Evolutionary conservation across 257 asterid genomes (phyloP), one percentile per base, ranked within the genome.

Genomic region (Parsonsia alboflavescens): DNA sequence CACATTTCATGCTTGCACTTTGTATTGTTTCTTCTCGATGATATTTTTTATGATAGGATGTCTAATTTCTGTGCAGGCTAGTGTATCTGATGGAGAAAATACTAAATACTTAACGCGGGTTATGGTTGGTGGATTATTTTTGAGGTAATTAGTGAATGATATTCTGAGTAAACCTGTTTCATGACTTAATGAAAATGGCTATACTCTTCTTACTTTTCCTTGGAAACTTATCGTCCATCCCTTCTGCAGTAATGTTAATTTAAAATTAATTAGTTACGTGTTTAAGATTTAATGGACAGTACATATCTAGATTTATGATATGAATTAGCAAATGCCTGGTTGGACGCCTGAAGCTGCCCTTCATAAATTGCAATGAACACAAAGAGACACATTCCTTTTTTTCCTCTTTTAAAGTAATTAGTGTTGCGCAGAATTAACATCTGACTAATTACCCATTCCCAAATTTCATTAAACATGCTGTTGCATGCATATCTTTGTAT

Each of bases 51-150:
- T 46, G 9, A 16, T 72, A 58, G 78, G 78, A 67, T 80, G 59
- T 80, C 77, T 76, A 42, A 70, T 76, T 85, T 77, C 69, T 76
- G 28, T 80, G 88, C 89, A 92, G 98, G 87, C 91, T 46, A 95
- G 98, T 75, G 88, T 90, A 64, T 87, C 97, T 72, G 96, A 89
- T 81, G 98, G 98, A 80, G 94, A 85, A 83, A 82, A 77, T 73
- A 84, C 88, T 80, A 92, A 87, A 77, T 83, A 79, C 86, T 83
- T 95, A 86, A 92, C 92, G 52, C 84, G 79, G 79, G 89, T 95
- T 82, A 80, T 89, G 92, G 79, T 90, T 44, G 93, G 96, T 70
- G 97, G 97, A 62, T 76, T 93, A 19, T 90, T 95, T 84, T 84
- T 95, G 82, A 92, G 99, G 99, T 89, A 78, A 76, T 85, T 79